These are phyloP conservation scores for Cutaneotrichosporon sp. DNA, from an alignment of 1,284 basidiomycete species.

Conservation along the genomic window DNA sequence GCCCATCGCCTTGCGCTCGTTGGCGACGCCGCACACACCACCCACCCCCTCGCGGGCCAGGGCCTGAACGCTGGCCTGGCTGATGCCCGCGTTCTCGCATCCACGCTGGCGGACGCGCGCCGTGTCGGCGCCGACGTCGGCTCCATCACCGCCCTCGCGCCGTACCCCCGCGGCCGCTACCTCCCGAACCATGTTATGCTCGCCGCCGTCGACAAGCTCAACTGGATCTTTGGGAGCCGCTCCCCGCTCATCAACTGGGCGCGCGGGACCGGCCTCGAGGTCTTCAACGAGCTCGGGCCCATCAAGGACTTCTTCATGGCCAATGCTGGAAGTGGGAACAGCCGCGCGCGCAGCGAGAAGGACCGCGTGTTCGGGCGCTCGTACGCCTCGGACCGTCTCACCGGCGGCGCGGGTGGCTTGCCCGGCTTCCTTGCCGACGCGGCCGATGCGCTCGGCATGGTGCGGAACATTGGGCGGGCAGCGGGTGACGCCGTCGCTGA, in stretches of 20 bases:
- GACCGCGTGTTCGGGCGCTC: slow-evolving; percentile 29
- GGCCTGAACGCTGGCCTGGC: slow-evolving; percentile 90
- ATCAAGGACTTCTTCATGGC: slow-evolving; percentile 82
- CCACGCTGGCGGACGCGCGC: slow-evolving; percentile 64
- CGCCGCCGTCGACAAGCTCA: slow-evolving; percentile 80
- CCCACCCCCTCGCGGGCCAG: slow-evolving; percentile 97
- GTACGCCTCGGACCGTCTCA: slow-evolving; percentile 22
- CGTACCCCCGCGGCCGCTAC: slow-evolving; percentile 79
- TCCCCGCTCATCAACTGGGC: slow-evolving; percentile 75
- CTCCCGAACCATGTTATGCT: slow-evolving; percentile 81
- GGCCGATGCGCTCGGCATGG: slow-evolving; percentile 13
- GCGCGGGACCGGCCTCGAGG: slow-evolving; percentile 81
- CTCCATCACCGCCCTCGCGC: slow-evolving; percentile 71
- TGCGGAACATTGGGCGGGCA: slow-evolving; percentile 4
- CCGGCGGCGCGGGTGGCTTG: slow-evolving; percentile 11
- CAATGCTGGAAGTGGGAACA: slow-evolving; percentile 61
- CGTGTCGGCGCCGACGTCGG: slow-evolving; percentile 76
- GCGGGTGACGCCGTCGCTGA: slow-evolving; percentile 3
- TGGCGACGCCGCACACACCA: slow-evolving; percentile 93
- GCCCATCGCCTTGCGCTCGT: slow-evolving; percentile 65
- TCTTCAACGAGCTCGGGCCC: slow-evolving; percentile 81
- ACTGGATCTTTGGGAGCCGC: slow-evolving; percentile 75
- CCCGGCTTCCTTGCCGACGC: slow-evolving; percentile 20
- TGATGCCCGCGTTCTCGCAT: slow-evolving; percentile 73
- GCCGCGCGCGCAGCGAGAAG: slow-evolving; percentile 6